phyloP scores from a whole-genome alignment of 2,329 filamentous ascomycete species.

The Fusarium equiseti region DNA sequence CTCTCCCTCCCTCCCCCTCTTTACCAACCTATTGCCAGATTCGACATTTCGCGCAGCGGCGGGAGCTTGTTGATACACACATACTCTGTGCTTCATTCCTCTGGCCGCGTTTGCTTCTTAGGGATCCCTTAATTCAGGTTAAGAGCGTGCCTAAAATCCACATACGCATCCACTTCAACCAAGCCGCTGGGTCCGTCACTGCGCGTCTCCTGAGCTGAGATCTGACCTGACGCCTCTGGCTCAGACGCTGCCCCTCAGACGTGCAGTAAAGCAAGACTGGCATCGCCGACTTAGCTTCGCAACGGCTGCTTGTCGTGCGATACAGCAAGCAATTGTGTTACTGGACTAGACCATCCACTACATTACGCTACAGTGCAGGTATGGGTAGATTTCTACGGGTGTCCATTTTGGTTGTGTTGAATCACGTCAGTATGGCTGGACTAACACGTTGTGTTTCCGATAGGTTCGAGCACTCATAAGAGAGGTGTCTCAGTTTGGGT shows the following conservation, averaged over 20 bases:
- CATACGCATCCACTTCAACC: constrained; percentile 23
- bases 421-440: constrained; percentile 5
- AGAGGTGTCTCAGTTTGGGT: constrained; percentile 23
- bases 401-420: constrained; percentile 19
- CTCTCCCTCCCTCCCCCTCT: constrained; percentile 39
- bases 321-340: not conserved
- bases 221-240: constrained; percentile 22
- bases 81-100: constrained; percentile 37
- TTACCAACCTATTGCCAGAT: constrained; percentile 16
- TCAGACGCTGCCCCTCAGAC: constrained; percentile 31
- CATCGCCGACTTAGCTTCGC: constrained; percentile 11
- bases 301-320: constrained; percentile 18
- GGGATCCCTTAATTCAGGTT: constrained; percentile 2
- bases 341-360: not conserved
- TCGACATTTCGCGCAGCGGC: constrained; percentile 34
- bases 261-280: constrained; percentile 17
- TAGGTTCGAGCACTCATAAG: constrained; percentile 27
- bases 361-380: constrained; percentile 12
- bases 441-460: constrained; percentile 33
- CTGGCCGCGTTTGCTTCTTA: not conserved
- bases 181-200: constrained; percentile 19
- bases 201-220: constrained; percentile 29
- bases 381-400: constrained; percentile 9
- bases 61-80: constrained; percentile 18
- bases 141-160: constrained; percentile 3